These are phyloP conservation scores for Cryphonectria nitschkei DNA, from an alignment of 2,329 filamentous ascomycete species.

Conservation along the genomic window DNA sequence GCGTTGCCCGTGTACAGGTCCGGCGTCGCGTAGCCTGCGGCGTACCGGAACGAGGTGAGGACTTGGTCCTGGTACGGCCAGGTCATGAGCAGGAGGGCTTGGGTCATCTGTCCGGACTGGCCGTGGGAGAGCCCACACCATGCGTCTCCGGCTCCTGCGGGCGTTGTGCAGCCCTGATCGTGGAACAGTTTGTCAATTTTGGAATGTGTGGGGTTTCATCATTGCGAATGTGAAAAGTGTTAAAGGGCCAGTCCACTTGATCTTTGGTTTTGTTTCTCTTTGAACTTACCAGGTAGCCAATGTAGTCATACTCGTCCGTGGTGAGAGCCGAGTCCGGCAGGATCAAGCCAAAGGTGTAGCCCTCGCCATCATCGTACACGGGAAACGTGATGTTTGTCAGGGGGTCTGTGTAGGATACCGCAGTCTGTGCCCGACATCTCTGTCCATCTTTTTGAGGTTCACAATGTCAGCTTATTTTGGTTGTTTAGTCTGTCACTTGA, in stretches of 20 bases:
- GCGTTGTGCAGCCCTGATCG: constrained; percentile 22
- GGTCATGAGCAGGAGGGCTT: constrained; percentile 55
- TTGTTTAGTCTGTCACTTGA: background rate
- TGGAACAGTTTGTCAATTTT: background rate
- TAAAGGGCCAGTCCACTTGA: too few species aligned
- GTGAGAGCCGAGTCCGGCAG: constrained; percentile 20
- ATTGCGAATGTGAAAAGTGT: background rate
- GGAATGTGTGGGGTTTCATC: background rate
- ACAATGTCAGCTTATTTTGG: background rate
- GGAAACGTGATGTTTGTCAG: constrained; percentile 25
- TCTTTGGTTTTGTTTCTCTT: background rate
- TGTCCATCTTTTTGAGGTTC: constrained; percentile 6
- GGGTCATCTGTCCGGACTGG: constrained; percentile 47
- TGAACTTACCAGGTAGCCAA: constrained; percentile 20
- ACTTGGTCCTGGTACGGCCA: constrained; percentile 54
- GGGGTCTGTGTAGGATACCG: constrained; percentile 20
- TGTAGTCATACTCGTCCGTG: constrained; percentile 22
- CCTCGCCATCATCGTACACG: constrained; percentile 15
- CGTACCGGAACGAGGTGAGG: constrained; percentile 56
- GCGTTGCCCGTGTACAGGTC: constrained; percentile 61
- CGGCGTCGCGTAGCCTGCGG: constrained; percentile 57
- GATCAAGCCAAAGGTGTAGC: constrained; percentile 24
- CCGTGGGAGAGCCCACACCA: constrained; percentile 24
- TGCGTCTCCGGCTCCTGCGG: constrained; percentile 16
- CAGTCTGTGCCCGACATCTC: constrained; percentile 21